These are phyloP conservation scores for Trichoderma simmonsii DNA, from an alignment of 2,329 filamentous ascomycete genomes.

Conservation along the genomic window DNA sequence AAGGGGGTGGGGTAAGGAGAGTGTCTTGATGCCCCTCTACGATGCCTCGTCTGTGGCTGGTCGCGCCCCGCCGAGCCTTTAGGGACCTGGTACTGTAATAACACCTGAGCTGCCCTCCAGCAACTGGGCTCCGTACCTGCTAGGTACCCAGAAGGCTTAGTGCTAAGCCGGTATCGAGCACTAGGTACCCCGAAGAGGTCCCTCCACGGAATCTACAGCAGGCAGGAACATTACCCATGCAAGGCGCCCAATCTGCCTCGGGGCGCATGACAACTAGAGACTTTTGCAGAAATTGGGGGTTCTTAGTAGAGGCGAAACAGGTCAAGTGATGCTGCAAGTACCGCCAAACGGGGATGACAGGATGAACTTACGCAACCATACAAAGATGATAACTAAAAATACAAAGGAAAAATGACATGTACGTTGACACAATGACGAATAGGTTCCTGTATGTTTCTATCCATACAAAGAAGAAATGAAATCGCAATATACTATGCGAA, in stretches of 20 bases:
- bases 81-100: slow-evolving; percentile 9
- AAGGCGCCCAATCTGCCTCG: neutral
- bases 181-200: neutral
- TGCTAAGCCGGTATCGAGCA: neutral
- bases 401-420: neutral
- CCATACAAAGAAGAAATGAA: neutral
- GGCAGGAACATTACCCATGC: neutral
- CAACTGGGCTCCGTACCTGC: neutral
- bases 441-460: neutral
- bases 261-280: neutral
- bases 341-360: neutral
- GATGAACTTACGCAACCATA: neutral
- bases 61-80: slow-evolving; percentile 12
- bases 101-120: neutral
- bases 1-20: slow-evolving; percentile 33
- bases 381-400: neutral
- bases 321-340: slow-evolving; percentile 4
- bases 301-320: neutral
- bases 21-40: slow-evolving; percentile 35
- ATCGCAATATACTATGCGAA: neutral
- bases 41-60: slow-evolving; percentile 8
- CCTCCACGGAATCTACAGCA: neutral
- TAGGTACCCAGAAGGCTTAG: neutral
- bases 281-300: neutral
- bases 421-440: neutral